Conservation (phyloP, 1,139 yeast genomes). For the Lodderomyces beijingensis region DNA sequence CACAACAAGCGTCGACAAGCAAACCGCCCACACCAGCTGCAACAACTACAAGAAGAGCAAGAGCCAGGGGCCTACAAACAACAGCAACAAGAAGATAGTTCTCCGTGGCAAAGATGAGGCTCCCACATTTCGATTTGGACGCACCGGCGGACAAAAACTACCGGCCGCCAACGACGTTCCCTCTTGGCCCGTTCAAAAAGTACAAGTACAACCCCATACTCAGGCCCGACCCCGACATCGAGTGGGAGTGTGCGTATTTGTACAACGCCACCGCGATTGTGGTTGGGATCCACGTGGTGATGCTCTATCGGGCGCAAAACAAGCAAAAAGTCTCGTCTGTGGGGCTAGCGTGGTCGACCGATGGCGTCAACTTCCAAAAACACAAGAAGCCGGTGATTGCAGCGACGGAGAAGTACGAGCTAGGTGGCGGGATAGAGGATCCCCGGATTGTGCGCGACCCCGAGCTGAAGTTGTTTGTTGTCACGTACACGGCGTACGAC, state of each 20-base stretch:
- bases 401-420: slow-evolving; percentile 41
- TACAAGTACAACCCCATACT: slow-evolving; percentile 37
- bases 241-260: slow-evolving; percentile 38
- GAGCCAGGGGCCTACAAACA: no score
- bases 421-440: slow-evolving; percentile 43
- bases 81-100: no score
- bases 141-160: slow-evolving; percentile 31
- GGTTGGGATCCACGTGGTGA: slow-evolving; percentile 33
- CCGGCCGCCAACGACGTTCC: slow-evolving; percentile 33
- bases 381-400: slow-evolving; percentile 30
- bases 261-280: slow-evolving; percentile 47
- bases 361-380: slow-evolving; percentile 33
- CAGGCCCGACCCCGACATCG: slow-evolving; percentile 35
- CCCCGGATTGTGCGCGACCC: slow-evolving; percentile 43
- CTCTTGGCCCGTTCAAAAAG: slow-evolving; percentile 40
- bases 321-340: slow-evolving; percentile 30
- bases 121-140: no score
- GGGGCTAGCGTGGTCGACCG: slow-evolving; percentile 42
- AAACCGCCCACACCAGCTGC: no score
- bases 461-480: slow-evolving; percentile 27
- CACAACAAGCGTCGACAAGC: no score
- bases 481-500: slow-evolving; percentile 45
- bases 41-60: no score
- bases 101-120: no score
- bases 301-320: slow-evolving; percentile 42